Base-by-base conservation (phyloP, 176 grass and related monocot genomes). In the Carex pumila region DNA sequence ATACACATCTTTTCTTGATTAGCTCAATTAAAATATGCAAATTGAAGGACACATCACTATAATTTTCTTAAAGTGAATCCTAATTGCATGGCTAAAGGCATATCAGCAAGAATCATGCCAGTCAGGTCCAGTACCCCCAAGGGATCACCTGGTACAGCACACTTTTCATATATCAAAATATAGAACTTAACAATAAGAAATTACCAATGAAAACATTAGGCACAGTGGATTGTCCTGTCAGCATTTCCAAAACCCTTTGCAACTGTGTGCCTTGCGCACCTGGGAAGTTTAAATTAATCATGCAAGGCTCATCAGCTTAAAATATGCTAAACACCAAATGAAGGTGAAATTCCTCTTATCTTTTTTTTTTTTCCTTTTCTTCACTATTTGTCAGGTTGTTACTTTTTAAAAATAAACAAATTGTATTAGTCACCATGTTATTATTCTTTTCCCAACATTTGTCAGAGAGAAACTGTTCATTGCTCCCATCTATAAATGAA, bases 191-290 rank as follows among this genome's bases (percentile, higher is more conserved):
- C 2, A 39, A 52, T 11, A 39, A 61, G 66, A 21, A 12, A 81
- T 50, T 91, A 93, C 94, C 94, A 17, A 97, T 97, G 80, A 93
- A 97, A 85, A 97, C 87, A 84, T 97, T 97, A 81, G 94, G 94
- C 87, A 97, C 94, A 81, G 94, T 97, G 61, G 85, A 88, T 80
- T 97, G 94, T 81, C 91, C 91, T 63, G 94, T 97, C 78, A 97
- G 34, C 83, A 87, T 90, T 85, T 97, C 94, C 80, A 97, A 88
- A 76, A 97, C 87, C 89, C 91, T 93, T 79, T 97, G 94, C 84
- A 97, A 81, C 52, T 97, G 94, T 3, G 91, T 91, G 70, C 94
- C 94, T 84, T 97, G 94, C 34, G 91, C 83, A 17, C 94, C 94
- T 97, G 77, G 85, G 87, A 91, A 29, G 14, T 79, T 72, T 41